These are phyloP conservation scores for Colletotrichum euphorbiae DNA, from an alignment of 2,329 filamentous ascomycete species.

Conservation along the genomic window DNA sequence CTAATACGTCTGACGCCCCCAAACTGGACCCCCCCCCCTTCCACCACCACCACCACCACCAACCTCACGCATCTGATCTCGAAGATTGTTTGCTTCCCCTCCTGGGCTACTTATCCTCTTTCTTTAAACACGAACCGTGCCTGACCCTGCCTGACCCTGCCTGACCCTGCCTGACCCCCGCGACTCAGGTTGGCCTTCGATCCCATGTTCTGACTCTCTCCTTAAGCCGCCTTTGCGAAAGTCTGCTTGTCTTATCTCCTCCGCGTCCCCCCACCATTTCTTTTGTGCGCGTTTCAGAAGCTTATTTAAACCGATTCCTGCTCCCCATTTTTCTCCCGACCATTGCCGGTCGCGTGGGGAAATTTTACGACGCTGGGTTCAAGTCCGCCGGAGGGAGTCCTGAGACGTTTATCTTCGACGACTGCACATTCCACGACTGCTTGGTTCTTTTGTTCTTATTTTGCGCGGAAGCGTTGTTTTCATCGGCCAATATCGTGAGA, in stretches of 20 bases:
- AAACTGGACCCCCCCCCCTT: no score
- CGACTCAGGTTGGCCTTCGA: slow-evolving; percentile 15
- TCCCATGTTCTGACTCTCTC: slow-evolving; percentile 7
- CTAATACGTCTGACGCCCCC: neutral
- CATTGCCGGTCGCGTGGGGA: slow-evolving; percentile 9
- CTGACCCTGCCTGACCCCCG: slow-evolving; percentile 33
- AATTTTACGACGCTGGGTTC: slow-evolving; percentile 1
- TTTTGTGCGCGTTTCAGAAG: slow-evolving; percentile 7
- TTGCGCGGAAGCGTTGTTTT: no score
- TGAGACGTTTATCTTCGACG: neutral
- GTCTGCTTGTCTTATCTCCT: neutral
- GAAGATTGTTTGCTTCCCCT: neutral
- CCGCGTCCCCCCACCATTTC: neutral
- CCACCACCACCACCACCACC: no score
- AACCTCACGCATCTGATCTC: neutral
- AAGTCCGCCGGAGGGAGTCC: slow-evolving; percentile 6
- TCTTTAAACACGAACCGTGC: slow-evolving; percentile 3
- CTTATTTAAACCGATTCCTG: neutral
- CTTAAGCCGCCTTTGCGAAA: slow-evolving; percentile 7
- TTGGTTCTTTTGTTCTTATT: neutral
- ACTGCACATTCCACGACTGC: neutral
- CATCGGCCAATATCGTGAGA: neutral
- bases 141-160: slow-evolving; percentile 29
- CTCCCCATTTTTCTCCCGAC: neutral
- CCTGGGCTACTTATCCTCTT: neutral